phyloP scores from a whole-genome alignment of 2,329 filamentous ascomycete genomes.

The Colletotrichum tofieldiae region DNA sequence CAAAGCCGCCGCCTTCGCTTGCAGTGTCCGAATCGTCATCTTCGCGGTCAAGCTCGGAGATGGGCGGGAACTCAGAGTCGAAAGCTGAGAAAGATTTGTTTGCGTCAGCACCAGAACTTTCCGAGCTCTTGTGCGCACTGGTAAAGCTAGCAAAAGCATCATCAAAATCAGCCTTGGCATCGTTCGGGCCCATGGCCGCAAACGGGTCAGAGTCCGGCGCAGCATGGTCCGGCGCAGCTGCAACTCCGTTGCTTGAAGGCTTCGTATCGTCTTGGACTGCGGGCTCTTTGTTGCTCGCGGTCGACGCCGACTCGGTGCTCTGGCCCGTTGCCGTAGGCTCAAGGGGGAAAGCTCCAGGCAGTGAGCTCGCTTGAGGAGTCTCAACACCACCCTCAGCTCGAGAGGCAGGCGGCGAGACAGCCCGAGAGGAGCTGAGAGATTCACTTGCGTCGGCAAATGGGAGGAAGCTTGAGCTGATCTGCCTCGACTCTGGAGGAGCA shows the following conservation, averaged over 20 bases:
- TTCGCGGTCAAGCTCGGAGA: conserved; percentile 86
- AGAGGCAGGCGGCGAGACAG: conserved; percentile 79
- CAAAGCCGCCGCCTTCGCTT: conserved; percentile 87
- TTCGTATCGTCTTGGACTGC: conserved; percentile 48
- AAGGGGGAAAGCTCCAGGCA: conserved; percentile 54
- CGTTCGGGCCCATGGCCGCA: conserved; percentile 66
- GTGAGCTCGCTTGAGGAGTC: conserved; percentile 47
- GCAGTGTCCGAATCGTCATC: conserved; percentile 81
- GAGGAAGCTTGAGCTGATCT: conserved; percentile 83
- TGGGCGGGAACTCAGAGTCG: conserved; percentile 90
- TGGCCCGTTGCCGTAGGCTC: conserved; percentile 57
- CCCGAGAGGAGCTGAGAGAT: conserved; percentile 83
- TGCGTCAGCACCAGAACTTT: conserved; percentile 58
- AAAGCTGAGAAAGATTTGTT: conserved; percentile 68
- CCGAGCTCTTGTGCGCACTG: conserved; percentile 66
- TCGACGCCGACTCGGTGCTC: conserved; percentile 51
- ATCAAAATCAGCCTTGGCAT: conserved; percentile 87
- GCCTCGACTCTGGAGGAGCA: conserved; percentile 80
- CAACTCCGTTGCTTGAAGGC: conserved; percentile 30
- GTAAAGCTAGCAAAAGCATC: conserved; percentile 86
- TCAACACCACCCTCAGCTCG: conserved; percentile 69
- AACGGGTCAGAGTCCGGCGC: conserved; percentile 64
- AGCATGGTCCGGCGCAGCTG: conserved; percentile 26
- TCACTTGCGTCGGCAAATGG: conserved; percentile 78
- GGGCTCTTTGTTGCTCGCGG: conserved; percentile 51